A percentile compares a stretch with the other conserved stretches of the same genome.
Evolutionary conservation across 495 filamentous ascomycete species (phyloP).

Genomic region (Xylaria intraflava): DNA sequence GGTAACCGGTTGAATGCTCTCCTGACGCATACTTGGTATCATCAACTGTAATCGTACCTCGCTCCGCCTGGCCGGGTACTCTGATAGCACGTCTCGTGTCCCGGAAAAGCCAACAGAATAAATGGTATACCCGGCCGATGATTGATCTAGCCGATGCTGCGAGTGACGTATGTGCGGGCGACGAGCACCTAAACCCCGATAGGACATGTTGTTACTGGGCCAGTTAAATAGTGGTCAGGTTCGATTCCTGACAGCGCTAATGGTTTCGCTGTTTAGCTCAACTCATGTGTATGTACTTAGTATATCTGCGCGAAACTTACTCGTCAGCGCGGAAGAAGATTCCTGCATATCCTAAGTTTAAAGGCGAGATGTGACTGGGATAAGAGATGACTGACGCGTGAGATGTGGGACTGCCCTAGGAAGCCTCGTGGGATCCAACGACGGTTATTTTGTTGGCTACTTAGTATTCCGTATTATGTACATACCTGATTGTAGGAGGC

Average conservation of each 20-base stretch:
- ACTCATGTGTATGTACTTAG: background rate
- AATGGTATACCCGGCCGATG: too few species aligned
- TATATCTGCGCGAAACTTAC: background rate
- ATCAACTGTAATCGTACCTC: background rate
- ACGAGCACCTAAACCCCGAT: background rate
- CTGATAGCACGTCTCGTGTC: too few species aligned
- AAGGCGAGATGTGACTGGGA: background rate
- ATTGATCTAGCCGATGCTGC: background rate
- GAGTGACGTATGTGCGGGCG: background rate
- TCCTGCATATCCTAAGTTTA: background rate
- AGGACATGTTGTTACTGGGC: too few species aligned
- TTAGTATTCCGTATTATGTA: too few species aligned
- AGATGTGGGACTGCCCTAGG: background rate
- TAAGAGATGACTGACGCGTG: background rate
- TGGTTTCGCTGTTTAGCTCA: too few species aligned
- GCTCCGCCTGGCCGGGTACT: background rate
- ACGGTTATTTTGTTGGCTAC: too few species aligned
- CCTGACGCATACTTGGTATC: background rate
- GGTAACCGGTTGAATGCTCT: background rate
- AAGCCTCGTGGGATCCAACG: too few species aligned
- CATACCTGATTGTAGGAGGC: too few species aligned
- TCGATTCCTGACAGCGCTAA: too few species aligned
- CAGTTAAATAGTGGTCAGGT: too few species aligned
- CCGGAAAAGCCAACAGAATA: too few species aligned
- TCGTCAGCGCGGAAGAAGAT: background rate